A percentile compares a stretch with the other conserved stretches of the same genome.
These are phyloP conservation scores for Trichophyton mentagrophytes DNA, from an alignment of 2,329 filamentous ascomycete genomes.

Conservation along the genomic window DNA sequence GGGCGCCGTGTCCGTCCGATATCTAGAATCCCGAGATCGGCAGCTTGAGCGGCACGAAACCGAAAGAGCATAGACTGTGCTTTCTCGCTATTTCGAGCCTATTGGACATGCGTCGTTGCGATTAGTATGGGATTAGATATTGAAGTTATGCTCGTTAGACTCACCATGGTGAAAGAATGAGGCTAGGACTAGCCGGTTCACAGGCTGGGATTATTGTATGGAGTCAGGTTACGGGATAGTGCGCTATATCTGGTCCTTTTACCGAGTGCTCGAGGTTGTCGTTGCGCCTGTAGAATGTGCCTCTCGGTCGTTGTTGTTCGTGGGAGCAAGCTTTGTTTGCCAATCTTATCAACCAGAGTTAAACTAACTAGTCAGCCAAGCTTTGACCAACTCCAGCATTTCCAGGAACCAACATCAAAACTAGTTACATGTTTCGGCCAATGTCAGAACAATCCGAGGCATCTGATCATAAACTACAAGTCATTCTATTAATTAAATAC, in stretches of 20 bases:
- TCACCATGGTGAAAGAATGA: not conserved
- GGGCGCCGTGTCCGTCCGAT: conserved; percentile 78
- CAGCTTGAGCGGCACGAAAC: conserved; percentile 94
- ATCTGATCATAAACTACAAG: not conserved
- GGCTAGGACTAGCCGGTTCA: not conserved
- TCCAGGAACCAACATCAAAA: not conserved
- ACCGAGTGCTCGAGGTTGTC: not conserved
- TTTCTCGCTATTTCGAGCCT: conserved; percentile 97
- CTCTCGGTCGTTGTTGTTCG: not conserved
- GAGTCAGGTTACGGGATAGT: not conserved
- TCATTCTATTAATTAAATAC: conserved; percentile 1
- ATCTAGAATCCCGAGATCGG: conserved; percentile 92
- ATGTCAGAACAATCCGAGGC: not conserved
- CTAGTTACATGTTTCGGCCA: not conserved
- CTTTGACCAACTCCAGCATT: not conserved
- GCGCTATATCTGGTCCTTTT: not conserved
- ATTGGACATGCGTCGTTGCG: not conserved
- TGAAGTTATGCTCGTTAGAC: not conserved
- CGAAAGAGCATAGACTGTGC: conserved; percentile 99
- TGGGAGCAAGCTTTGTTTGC: not conserved
- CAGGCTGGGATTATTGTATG: not conserved
- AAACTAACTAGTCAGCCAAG: not conserved
- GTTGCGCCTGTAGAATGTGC: not conserved
- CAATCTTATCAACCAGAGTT: not conserved
- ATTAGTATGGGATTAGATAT: not conserved